Base-by-base conservation (phyloP, 2,329 filamentous ascomycete species). In the Camillea tinctor region DNA sequence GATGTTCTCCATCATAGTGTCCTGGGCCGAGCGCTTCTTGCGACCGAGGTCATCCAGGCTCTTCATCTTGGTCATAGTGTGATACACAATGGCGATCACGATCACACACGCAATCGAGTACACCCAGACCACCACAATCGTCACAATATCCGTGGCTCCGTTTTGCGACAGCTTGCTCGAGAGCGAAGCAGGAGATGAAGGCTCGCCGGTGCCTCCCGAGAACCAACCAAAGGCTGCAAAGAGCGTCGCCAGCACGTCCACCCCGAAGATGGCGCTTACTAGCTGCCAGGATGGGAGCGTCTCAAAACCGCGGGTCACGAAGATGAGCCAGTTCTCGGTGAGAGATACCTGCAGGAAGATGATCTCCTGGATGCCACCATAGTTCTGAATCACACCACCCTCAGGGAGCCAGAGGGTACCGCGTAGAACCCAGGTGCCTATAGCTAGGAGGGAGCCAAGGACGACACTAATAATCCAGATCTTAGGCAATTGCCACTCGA, bases 271-370 rank as follows among this genome's bases (percentile, higher is more conserved):
- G 71, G 88, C 88, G 66, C 79, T 80, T 64, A 90, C 81, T 57
- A 90, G 78, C 76, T 90, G 87, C 85, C 86, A 90, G 9, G 86
- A 88, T 67, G 88, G 88, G 77, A 80, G 85, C 48, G 88, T 90
- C 76, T 87, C 82, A 73, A 90, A 81, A 73, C 89, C 85, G 71
- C 88, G 87, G 50, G 88, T 91, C 72, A 91, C 88, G 75, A 91
- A 90, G 72, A 91, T 91, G 63, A 91, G 81, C 88, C 88, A 91
- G 74, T 90, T 91, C 77, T 91, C 87, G 15, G 88, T 88, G 21
- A 91, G 81, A 13, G 87, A 85, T 69, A 91, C 87, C 73, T 91
- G 82, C 52, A 91, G 82, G 80, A 91, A 91, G 63, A 91, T 77
- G 64, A 92, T 89, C 72, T 89, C 87, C 78, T 92, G 88, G 63